Evolutionary conservation across 768 basidiomycete species (phyloP).

Genomic region (Agaricus bisporus): DNA sequence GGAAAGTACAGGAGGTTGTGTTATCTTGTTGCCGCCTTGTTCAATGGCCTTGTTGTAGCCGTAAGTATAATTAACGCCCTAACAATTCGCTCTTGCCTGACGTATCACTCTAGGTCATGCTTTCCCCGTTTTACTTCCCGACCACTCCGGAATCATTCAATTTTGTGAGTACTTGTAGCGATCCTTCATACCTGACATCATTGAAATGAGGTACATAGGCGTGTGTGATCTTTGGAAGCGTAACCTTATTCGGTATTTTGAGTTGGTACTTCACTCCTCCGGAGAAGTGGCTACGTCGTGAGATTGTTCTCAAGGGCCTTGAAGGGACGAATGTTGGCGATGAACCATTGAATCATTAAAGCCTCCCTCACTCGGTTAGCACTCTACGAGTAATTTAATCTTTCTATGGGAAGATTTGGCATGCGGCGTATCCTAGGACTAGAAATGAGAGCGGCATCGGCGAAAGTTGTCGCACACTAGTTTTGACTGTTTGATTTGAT

Average conservation of each 20-base stretch:
- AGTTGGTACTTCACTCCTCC: slow-evolving; percentile 78
- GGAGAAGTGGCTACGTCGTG: slow-evolving; percentile 72
- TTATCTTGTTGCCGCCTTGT: slow-evolving; percentile 60
- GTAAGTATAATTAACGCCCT: slow-evolving; percentile 35
- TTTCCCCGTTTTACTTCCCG: slow-evolving; percentile 87
- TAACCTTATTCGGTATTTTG: slow-evolving; percentile 71
- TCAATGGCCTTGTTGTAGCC: slow-evolving; percentile 70
- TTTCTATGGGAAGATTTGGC: background rate
- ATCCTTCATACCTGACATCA: background rate
- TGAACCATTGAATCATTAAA: background rate
- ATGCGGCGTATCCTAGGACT: too few species aligned
- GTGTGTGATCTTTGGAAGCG: slow-evolving; percentile 69
- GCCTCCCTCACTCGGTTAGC: background rate
- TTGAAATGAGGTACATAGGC: slow-evolving; percentile 36
- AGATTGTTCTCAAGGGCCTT: slow-evolving; percentile 51
- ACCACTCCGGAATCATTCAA: slow-evolving; percentile 75
- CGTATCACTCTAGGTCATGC: slow-evolving; percentile 48
- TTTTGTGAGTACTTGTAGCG: slow-evolving; percentile 49
- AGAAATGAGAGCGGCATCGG: too few species aligned
- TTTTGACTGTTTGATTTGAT: too few species aligned
- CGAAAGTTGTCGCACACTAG: too few species aligned
- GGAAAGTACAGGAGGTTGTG: slow-evolving; percentile 63
- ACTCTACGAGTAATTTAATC: too few species aligned
- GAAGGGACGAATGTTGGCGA: slow-evolving; percentile 17
- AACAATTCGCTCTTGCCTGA: slow-evolving; percentile 11